A percentile compares a stretch with the other conserved stretches of the same genome.
These are phyloP conservation scores for Phlyctochytrium arcticum DNA, from an alignment of 192 early-diverging fungal genomes.

Conservation along the genomic window DNA sequence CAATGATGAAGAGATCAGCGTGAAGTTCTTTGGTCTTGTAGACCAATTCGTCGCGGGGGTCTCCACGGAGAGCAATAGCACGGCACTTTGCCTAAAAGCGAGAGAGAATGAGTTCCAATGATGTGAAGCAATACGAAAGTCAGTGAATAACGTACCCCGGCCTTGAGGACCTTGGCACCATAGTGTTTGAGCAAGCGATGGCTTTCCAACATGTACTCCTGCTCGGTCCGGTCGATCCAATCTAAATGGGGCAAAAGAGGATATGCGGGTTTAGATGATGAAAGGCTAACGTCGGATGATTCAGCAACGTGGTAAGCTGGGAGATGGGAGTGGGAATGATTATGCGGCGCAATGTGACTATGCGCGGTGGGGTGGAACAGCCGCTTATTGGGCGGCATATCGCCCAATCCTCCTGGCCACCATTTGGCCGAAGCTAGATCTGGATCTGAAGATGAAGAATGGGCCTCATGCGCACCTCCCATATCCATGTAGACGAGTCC, in stretches of 20 bases:
- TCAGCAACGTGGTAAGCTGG: neutral
- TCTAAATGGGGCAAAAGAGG: conserved; percentile 1
- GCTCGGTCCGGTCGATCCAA: conserved; percentile 16
- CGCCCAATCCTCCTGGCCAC: neutral
- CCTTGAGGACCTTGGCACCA: conserved; percentile 15
- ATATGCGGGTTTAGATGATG: neutral
- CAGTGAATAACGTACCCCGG: conserved; percentile 1
- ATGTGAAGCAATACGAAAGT: neutral
- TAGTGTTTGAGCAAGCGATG: conserved; percentile 18
- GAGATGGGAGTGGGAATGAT: neutral
- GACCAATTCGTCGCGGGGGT: conserved; percentile 38
- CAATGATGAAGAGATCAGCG: conserved; percentile 28
- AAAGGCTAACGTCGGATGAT: no score
- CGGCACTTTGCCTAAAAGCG: conserved; percentile 20
- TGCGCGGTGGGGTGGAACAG: neutral
- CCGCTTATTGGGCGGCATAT: neutral
- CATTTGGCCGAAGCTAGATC: neutral
- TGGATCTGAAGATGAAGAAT: no score
- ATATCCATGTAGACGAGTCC: conserved; percentile 19
- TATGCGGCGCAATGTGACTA: neutral
- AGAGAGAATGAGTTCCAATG: no score
- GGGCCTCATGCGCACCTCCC: neutral
- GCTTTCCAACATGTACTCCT: conserved; percentile 3
- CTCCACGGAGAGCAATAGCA: conserved; percentile 45
- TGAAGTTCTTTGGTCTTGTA: conserved; percentile 34